phyloP scores from a whole-genome alignment of 148 eudicot species.

The Rhododendron griersonianum region DNA sequence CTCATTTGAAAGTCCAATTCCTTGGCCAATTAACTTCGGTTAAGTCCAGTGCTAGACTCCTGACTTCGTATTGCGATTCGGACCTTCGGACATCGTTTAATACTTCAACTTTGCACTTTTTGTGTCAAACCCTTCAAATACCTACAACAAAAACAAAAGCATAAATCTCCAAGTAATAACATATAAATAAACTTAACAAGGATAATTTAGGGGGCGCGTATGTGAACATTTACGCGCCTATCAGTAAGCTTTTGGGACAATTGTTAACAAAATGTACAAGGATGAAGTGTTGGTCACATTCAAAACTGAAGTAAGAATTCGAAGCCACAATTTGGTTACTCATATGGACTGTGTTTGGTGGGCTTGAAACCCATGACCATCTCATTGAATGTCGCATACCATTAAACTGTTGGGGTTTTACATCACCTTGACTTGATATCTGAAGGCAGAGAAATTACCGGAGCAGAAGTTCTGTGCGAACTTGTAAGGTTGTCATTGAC shows the following conservation, averaged over 20 bases:
- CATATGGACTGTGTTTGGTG: background rate
- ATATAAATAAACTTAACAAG: too few species aligned
- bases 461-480: background rate
- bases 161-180: too few species aligned
- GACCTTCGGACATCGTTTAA: too few species aligned
- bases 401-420: background rate
- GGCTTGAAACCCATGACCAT: background rate
- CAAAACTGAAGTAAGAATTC: background rate
- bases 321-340: background rate
- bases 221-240: too few species aligned
- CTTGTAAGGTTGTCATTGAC: constrained; percentile 2
- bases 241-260: background rate
- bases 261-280: background rate
- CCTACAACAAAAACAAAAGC: too few species aligned
- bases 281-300: background rate
- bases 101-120: too few species aligned
- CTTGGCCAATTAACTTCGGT: too few species aligned
- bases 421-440: background rate
- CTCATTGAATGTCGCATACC: background rate
- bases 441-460: background rate
- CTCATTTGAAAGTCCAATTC: too few species aligned
- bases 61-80: too few species aligned
- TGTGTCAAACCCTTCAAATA: too few species aligned
- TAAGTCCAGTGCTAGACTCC: too few species aligned
- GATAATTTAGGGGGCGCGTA: too few species aligned